A percentile compares a stretch with the other conserved stretches of the same genome.
phyloP scores from a whole-genome alignment of 345 rosid species.

The Psidium guajava region DNA sequence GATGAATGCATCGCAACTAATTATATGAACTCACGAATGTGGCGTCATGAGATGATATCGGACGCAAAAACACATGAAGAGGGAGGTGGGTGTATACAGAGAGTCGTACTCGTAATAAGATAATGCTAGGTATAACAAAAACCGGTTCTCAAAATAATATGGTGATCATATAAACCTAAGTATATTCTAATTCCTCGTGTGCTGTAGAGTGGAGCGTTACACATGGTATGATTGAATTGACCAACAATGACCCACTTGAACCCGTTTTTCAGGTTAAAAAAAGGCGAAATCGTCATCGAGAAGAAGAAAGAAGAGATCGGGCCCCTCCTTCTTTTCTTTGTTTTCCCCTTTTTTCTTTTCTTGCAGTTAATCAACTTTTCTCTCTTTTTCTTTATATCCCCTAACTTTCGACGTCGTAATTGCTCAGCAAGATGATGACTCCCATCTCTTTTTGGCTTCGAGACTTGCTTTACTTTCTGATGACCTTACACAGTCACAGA shows the following conservation, averaged over 20 bases:
- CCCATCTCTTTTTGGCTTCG: neutral
- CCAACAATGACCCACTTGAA: neutral
- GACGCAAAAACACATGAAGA: neutral
- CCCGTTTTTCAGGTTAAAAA: neutral
- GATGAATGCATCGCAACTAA: neutral
- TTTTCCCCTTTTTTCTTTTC: neutral
- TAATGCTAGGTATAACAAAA: neutral
- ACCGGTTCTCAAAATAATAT: neutral
- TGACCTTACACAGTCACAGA: neutral
- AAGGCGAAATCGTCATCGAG: slow-evolving; percentile 1
- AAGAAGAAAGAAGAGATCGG: neutral
- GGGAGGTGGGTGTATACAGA: neutral
- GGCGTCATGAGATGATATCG: neutral
- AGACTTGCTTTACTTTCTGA: neutral
- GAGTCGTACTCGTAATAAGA: neutral
- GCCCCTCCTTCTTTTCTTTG: neutral
- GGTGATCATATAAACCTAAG: neutral
- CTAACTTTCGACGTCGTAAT: slow-evolving; percentile 3
- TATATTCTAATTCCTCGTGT: neutral
- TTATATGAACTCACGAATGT: neutral
- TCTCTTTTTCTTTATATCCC: slow-evolving; percentile 4
- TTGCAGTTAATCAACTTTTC: neutral
- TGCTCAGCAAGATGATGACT: neutral
- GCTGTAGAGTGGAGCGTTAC: neutral
- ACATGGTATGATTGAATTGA: neutral